A percentile compares a stretch with the other conserved stretches of the same genome.
These are phyloP conservation scores for Geosmithia flava DNA, from an alignment of 2,329 filamentous ascomycete species.

Conservation along the genomic window DNA sequence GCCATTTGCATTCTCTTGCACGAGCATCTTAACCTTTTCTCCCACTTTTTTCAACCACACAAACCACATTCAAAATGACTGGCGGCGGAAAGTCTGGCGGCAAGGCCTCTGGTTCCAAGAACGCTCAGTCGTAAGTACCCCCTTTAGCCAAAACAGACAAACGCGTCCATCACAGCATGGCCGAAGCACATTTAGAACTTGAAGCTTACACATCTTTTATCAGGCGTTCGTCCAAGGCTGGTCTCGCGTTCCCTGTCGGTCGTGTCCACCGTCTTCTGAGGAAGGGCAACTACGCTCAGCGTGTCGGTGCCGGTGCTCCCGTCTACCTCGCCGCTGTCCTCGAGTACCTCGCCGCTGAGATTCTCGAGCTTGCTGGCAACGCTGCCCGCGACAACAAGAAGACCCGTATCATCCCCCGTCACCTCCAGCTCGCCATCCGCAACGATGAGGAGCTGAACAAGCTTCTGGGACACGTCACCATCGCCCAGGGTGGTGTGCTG, in stretches of 20 bases:
- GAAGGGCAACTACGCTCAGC: slow-evolving; percentile 99
- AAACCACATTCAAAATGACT: slow-evolving; percentile 75
- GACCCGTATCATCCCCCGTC: slow-evolving; percentile 98
- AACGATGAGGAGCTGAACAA: slow-evolving; percentile 99
- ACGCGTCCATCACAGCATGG: not conserved
- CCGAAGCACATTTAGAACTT: not conserved
- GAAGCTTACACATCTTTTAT: slow-evolving; percentile 4
- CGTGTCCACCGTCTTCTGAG: slow-evolving; percentile 98
- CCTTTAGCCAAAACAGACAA: not conserved
- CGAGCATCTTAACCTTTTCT: slow-evolving; percentile 5
- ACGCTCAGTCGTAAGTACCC: slow-evolving; percentile 86
- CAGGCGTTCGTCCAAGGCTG: slow-evolving; percentile 97
- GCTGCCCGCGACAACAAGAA: slow-evolving; percentile 99
- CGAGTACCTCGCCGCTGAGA: slow-evolving; percentile 97
- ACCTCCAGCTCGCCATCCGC: slow-evolving; percentile 97
- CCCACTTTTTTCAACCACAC: slow-evolving; percentile 15
- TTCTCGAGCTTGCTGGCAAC: slow-evolving; percentile 97
- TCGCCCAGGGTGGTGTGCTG: slow-evolving; percentile 92
- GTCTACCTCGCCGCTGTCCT: slow-evolving; percentile 96
- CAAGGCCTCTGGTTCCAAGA: slow-evolving; percentile 99
- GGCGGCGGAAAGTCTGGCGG: slow-evolving; percentile 99
- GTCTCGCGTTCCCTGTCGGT: slow-evolving; percentile 96
- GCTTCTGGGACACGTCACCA: slow-evolving; percentile 89
- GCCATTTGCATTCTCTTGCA: slow-evolving; percentile 8
- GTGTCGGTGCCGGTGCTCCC: slow-evolving; percentile 95